A percentile compares a stretch with the other conserved stretches of the same genome.
Conservation (phyloP, 768 basidiomycete species). For the Lentinus brumalis region DNA sequence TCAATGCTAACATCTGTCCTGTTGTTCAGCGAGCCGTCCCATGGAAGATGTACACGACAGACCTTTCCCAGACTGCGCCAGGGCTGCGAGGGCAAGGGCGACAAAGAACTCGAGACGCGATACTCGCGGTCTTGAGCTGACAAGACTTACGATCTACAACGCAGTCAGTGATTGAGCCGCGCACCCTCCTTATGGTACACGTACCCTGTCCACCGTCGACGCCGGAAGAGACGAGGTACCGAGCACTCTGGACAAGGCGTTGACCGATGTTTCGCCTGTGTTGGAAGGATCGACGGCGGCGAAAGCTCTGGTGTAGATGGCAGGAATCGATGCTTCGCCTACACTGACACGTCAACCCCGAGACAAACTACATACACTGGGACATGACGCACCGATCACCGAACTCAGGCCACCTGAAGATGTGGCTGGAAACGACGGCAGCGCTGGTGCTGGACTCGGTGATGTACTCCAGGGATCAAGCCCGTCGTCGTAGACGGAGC, state of each 20-base stretch:
- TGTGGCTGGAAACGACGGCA: constrained; percentile 49
- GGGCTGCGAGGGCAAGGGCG: constrained; percentile 81
- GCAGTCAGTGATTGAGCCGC: not conserved
- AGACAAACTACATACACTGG: not conserved
- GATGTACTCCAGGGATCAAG: constrained; percentile 80
- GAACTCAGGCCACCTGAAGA: constrained; percentile 59
- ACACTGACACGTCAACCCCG: not conserved
- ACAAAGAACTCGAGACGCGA: constrained; percentile 92
- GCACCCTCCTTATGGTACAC: no score
- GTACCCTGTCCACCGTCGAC: constrained; percentile 78
- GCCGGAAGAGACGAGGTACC: constrained; percentile 79
- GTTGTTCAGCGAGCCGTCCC: not conserved
- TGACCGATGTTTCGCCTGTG: constrained; percentile 80
- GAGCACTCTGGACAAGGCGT: constrained; percentile 78
- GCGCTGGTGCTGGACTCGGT: constrained; percentile 71
- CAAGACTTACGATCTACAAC: constrained; percentile 83
- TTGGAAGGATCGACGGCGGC: constrained; percentile 69
- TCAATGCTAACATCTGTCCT: constrained; percentile 75
- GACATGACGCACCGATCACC: constrained; percentile 57
- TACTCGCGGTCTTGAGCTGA: constrained; percentile 77
- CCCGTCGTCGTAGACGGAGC: constrained; percentile 73
- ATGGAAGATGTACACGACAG: constrained; percentile 3
- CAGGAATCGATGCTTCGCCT: constrained; percentile 83
- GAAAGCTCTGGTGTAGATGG: constrained; percentile 75
- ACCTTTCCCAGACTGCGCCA: constrained; percentile 86